Conservation (phyloP, 805 yeast species). For the Naumovozyma dairenensis region DNA sequence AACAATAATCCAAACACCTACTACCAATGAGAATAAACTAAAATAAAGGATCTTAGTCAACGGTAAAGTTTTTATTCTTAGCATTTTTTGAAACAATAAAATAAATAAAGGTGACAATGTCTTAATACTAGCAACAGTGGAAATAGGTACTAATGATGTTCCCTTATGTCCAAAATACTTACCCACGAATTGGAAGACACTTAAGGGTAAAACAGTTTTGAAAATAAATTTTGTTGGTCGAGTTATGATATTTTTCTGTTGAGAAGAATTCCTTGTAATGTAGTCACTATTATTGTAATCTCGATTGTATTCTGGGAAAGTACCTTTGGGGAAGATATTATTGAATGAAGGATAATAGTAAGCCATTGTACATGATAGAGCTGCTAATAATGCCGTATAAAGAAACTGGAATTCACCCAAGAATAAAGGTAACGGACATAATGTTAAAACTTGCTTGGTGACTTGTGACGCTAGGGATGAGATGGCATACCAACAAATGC, state of each 20-base stretch:
- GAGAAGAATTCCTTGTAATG: constrained; percentile 4
- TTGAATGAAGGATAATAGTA: constrained; percentile 26
- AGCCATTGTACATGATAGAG: constrained; percentile 31
- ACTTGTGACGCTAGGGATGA: constrained; percentile 58
- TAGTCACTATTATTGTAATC: constrained; percentile 6
- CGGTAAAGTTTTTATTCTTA: constrained; percentile 16
- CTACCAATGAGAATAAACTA: constrained; percentile 19
- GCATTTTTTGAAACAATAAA: constrained; percentile 43
- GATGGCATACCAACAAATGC: constrained; percentile 51
- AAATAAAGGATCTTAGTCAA: constrained; percentile 9
- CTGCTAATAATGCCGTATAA: constrained; percentile 38
- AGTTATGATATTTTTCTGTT: constrained; percentile 12
- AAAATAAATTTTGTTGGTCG: constrained; percentile 34
- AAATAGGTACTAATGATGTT: constrained; percentile 53
- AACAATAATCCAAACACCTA: constrained; percentile 27
- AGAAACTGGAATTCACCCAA: constrained; percentile 56
- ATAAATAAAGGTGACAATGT: constrained; percentile 57
- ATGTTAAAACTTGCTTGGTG: constrained; percentile 44
- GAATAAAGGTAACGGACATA: constrained; percentile 52
- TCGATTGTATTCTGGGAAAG: constrained; percentile 37
- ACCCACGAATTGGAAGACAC: constrained; percentile 56
- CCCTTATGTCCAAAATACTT: constrained; percentile 55
- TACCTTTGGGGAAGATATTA: constrained; percentile 41
- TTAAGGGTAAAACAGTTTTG: constrained; percentile 49
- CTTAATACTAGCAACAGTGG: constrained; percentile 63